These are phyloP conservation scores for Ophiocordyceps unilateralis DNA, from an alignment of 2,329 filamentous ascomycete genomes.

Conservation along the genomic window DNA sequence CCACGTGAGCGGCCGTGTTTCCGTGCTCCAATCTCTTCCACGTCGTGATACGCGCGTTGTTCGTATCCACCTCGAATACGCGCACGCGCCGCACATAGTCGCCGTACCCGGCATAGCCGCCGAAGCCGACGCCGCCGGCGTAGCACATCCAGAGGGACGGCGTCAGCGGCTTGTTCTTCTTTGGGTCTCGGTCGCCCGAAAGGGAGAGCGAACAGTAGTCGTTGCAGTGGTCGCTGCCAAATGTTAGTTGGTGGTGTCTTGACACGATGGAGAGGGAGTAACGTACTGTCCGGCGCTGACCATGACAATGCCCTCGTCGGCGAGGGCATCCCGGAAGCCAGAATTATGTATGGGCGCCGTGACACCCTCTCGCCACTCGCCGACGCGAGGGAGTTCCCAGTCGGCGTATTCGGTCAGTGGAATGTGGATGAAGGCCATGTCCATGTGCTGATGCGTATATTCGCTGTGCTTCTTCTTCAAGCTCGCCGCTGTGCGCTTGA, in stretches of 20 bases:
- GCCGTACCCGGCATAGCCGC: slow-evolving; percentile 84
- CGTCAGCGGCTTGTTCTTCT: slow-evolving; percentile 13
- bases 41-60: slow-evolving; percentile 71
- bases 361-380: slow-evolving; percentile 64
- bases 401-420: slow-evolving; percentile 77
- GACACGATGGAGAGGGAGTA: not conserved
- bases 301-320: slow-evolving; percentile 70
- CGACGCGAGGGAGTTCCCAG: slow-evolving; percentile 37
- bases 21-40: slow-evolving; percentile 77
- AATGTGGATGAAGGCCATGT: slow-evolving; percentile 95
- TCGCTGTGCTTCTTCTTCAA: slow-evolving; percentile 64
- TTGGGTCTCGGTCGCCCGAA: slow-evolving; percentile 11
- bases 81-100: slow-evolving; percentile 70
- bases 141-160: slow-evolving; percentile 96
- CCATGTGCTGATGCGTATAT: slow-evolving; percentile 85
- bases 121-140: slow-evolving; percentile 78
- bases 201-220: slow-evolving; percentile 74
- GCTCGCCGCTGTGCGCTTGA: slow-evolving; percentile 56
- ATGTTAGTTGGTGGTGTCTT: not conserved
- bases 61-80: slow-evolving; percentile 87
- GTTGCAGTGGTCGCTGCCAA: slow-evolving; percentile 69
- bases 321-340: slow-evolving; percentile 78
- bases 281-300: slow-evolving; percentile 82
- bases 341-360: slow-evolving; percentile 84
- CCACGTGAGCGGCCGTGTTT: slow-evolving; percentile 32